phyloP scores from a whole-genome alignment of 129 eudicot species.

The Oenanthe sinensis region DNA sequence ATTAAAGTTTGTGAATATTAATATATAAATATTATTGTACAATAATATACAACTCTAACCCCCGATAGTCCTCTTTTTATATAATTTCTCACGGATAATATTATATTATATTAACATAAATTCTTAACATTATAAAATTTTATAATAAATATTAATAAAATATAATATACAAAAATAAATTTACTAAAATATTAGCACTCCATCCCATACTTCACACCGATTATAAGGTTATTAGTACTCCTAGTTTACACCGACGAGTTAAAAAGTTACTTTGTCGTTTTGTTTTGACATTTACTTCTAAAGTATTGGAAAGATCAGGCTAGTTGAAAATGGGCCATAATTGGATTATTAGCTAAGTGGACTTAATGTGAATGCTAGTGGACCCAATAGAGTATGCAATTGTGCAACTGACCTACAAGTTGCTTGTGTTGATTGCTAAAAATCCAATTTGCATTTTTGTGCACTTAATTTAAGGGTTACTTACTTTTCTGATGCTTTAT shows the following conservation, averaged over 20 bases:
- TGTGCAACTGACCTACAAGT: background rate
- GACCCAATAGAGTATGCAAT: background rate
- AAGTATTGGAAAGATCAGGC: background rate
- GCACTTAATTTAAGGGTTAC: background rate
- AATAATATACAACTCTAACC: no score
- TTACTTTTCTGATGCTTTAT: background rate
- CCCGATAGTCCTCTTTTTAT: no score
- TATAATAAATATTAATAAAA: no score
- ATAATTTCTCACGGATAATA: no score
- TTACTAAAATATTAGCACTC: no score
- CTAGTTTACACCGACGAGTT: background rate
- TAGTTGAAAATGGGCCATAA: background rate
- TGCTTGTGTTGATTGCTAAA: background rate
- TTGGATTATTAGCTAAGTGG: background rate
- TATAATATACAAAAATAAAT: no score
- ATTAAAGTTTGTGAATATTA: no score
- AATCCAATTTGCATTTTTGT: constrained; percentile 1
- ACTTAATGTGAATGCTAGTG: background rate
- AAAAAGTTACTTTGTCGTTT: background rate
- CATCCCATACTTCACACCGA: no score
- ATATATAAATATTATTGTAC: no score
- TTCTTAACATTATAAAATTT: no score
- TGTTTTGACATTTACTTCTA: background rate
- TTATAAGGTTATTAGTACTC: no score
- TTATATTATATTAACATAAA: no score